These are phyloP conservation scores for Pyrenochaeta sp. DNA, from an alignment of 2,329 filamentous ascomycete species.

Conservation along the genomic window DNA sequence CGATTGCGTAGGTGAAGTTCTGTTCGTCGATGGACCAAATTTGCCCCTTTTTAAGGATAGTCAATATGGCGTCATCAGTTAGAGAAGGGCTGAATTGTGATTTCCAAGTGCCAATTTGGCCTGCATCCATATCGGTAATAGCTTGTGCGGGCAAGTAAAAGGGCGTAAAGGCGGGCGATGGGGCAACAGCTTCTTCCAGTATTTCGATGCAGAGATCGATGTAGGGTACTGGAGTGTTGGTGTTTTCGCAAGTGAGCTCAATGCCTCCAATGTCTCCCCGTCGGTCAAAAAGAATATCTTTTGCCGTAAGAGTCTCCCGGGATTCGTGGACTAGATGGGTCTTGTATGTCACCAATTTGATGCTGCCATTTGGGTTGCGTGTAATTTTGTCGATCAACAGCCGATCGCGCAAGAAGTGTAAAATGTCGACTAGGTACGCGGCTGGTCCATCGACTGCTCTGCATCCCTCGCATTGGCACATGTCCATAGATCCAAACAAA, in stretches of 20 bases:
- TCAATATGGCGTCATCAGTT: too few species aligned
- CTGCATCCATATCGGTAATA: too few species aligned
- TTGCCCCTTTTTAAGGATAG: too few species aligned
- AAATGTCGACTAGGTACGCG: slow-evolving; percentile 26
- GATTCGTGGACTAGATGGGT: too few species aligned
- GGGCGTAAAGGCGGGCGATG: too few species aligned
- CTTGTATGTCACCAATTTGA: too few species aligned
- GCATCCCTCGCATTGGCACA: slow-evolving; percentile 8
- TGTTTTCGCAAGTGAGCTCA: slow-evolving; percentile 38
- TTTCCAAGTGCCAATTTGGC: too few species aligned
- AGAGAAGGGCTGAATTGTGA: too few species aligned
- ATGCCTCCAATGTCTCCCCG: slow-evolving; percentile 37
- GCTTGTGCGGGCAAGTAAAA: too few species aligned
- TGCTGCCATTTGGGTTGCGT: too few species aligned
- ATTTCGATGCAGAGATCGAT: slow-evolving; percentile 43
- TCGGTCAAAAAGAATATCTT: slow-evolving; percentile 23
- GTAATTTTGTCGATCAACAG: not conserved
- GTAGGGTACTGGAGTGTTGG: slow-evolving; percentile 36
- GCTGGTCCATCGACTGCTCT: slow-evolving; percentile 13
- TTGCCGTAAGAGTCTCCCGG: not conserved
- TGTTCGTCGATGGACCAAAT: too few species aligned
- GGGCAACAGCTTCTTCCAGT: not conserved
- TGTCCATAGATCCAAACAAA: slow-evolving; percentile 2
- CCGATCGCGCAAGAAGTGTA: slow-evolving; percentile 14
- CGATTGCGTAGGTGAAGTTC: too few species aligned